phyloP scores from a whole-genome alignment of 805 yeast species.

The Candida insectorum region DNA sequence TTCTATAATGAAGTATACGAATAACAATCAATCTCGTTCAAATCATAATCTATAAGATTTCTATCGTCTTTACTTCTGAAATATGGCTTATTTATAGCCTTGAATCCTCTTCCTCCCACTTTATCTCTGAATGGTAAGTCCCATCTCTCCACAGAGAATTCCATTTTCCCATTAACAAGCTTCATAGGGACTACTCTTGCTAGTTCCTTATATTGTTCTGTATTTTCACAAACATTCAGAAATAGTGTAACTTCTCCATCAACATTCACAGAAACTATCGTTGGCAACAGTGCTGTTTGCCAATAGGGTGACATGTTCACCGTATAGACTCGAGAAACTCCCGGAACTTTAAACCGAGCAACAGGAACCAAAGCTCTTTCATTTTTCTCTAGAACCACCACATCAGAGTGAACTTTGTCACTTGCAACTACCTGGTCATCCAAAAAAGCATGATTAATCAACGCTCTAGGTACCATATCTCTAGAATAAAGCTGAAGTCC shows the following conservation, averaged over 20 bases:
- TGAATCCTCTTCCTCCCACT: constrained; percentile 39
- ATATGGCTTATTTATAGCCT: constrained; percentile 31
- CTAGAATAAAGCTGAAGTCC: constrained; percentile 16
- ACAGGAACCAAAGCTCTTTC: constrained; percentile 6
- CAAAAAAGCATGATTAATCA: constrained; percentile 27
- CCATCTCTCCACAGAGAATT: constrained; percentile 6
- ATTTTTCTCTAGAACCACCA: constrained; percentile 20
- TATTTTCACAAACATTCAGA: constrained; percentile 12
- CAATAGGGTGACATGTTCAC: constrained; percentile 16
- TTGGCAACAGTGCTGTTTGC: constrained; percentile 1
- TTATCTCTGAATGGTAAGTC: constrained; percentile 33
- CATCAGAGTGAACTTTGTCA: constrained; percentile 33
- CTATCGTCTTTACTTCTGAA: constrained; percentile 25
- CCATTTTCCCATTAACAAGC: constrained; percentile 9
- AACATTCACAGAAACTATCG: constrained; percentile 28
- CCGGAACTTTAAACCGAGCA: constrained; percentile 16
- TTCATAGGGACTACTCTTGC: constrained; percentile 1
- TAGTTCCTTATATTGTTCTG: constrained; percentile 14
- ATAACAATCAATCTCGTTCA: constrained; percentile 14
- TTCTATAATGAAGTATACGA: constrained; percentile 6
- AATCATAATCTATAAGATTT: constrained; percentile 32
- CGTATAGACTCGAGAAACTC: constrained; percentile 31
- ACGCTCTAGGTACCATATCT: constrained; percentile 32
- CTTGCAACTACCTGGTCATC: constrained; percentile 24
- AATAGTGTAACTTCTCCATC: constrained; percentile 32